Evolutionary conservation across 352 stramenopile genomes (phyloP).

Genomic region (Phytophthora lateralis): DNA sequence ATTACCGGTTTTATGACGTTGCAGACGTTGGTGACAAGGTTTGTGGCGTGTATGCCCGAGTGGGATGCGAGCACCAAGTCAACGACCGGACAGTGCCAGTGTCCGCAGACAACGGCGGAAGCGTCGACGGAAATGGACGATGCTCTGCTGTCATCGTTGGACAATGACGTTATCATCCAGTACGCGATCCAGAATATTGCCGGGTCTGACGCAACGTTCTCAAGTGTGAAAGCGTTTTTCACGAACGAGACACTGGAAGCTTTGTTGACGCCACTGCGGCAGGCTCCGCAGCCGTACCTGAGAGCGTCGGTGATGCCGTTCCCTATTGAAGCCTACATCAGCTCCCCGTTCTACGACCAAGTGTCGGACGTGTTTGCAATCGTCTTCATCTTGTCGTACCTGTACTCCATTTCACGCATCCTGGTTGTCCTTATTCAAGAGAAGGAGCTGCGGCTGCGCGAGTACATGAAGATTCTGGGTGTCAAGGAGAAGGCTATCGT

Average conservation of each 20-base stretch:
- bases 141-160: slow-evolving; percentile 39
- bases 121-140: slow-evolving; percentile 37
- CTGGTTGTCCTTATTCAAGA: slow-evolving; percentile 91
- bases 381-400: slow-evolving; percentile 92
- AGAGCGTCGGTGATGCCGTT: slow-evolving; percentile 54
- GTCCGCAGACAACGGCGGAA: slow-evolving; percentile 33
- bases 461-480: slow-evolving; percentile 95
- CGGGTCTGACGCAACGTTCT: slow-evolving; percentile 24
- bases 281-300: slow-evolving; percentile 64
- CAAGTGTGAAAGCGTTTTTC: slow-evolving; percentile 30
- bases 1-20: slow-evolving; percentile 37
- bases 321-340: slow-evolving; percentile 57
- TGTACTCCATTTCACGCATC: slow-evolving; percentile 90
- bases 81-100: slow-evolving; percentile 39
- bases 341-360: slow-evolving; percentile 74
- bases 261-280: slow-evolving; percentile 54
- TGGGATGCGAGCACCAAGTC: slow-evolving; percentile 32
- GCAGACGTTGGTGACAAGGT: slow-evolving; percentile 47
- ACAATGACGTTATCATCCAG: slow-evolving; percentile 54
- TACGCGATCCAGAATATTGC: slow-evolving; percentile 29
- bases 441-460: slow-evolving; percentile 91
- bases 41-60: slow-evolving; percentile 39
- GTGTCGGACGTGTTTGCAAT: slow-evolving; percentile 81
- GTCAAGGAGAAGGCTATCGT: slow-evolving; percentile 75
- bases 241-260: slow-evolving; percentile 37